A percentile compares a stretch with the other conserved stretches of the same genome.
These are phyloP conservation scores for Thuidium tamariscinum DNA, from an alignment of 225 moss, liverwort and hornwort species.

Conservation along the genomic window DNA sequence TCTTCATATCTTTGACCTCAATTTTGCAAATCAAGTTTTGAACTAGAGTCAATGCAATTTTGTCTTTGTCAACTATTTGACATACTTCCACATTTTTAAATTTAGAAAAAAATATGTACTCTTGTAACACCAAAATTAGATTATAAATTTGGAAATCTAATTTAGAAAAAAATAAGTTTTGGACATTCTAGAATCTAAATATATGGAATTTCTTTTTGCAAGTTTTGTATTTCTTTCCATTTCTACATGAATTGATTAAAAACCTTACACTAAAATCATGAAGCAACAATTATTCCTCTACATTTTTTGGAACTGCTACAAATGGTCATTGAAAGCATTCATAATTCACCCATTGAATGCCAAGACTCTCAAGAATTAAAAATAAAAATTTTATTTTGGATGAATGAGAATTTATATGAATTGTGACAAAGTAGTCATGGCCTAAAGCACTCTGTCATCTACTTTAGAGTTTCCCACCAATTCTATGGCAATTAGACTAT, in stretches of 20 bases:
- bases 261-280: background rate
- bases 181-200: too few relatives aligned
- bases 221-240: background rate
- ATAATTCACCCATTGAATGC: background rate
- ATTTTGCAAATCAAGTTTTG: too few relatives aligned
- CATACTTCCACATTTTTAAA: too few relatives aligned
- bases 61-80: too few relatives aligned
- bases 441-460: background rate
- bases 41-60: too few relatives aligned
- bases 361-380: fast-evolving
- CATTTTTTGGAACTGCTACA: fast-evolving
- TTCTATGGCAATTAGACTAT: background rate
- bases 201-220: background rate
- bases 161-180: background rate
- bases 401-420: background rate
- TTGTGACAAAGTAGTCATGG: background rate
- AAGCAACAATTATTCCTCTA: fast-evolving
- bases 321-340: fast-evolving
- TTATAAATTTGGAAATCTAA: background rate
- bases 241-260: background rate
- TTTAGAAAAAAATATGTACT: too few relatives aligned
- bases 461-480: background rate
- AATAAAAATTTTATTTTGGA: background rate
- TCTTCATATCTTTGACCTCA: too few relatives aligned
- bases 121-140: too few relatives aligned